Evolutionary conservation across 1,284 basidiomycete species (phyloP).

Genomic region (Ustilago bromivora): DNA sequence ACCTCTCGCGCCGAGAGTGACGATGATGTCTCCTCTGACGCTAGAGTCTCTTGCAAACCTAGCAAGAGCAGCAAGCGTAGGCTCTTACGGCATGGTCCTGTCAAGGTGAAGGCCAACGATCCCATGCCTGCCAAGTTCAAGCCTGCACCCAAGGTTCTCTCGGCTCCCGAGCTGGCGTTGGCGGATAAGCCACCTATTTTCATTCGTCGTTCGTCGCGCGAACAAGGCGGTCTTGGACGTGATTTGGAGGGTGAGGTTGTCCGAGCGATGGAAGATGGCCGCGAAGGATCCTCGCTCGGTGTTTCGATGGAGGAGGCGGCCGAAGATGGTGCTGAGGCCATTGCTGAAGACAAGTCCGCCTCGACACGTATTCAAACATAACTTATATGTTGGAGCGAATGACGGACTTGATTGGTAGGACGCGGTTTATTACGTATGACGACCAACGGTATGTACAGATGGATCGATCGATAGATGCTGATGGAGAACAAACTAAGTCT

Average conservation of each 20-base stretch:
- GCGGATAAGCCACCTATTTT: constrained; percentile 50
- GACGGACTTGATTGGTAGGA: no score
- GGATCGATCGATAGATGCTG: no score
- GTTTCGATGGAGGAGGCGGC: constrained; percentile 31
- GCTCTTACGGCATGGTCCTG: constrained; percentile 32
- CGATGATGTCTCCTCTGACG: constrained; percentile 12
- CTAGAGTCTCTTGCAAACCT: constrained; percentile 5
- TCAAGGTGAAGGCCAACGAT: constrained; percentile 44
- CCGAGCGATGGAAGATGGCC: constrained; percentile 47
- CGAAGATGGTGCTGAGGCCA: constrained; percentile 9
- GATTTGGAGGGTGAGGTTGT: constrained; percentile 62
- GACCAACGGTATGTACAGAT: no score
- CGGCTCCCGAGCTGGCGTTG: constrained; percentile 41
- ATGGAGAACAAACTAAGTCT: no score
- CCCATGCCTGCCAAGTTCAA: constrained; percentile 30
- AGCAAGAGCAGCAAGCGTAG: constrained; percentile 41
- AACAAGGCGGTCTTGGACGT: constrained; percentile 62
- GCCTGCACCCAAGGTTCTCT: constrained; percentile 26
- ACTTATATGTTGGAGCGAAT: background rate
- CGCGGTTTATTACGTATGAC: no score
- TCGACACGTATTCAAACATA: constrained; percentile 18
- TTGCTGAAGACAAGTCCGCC: constrained; percentile 9
- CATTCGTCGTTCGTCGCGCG: constrained; percentile 56
- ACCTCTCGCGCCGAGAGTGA: constrained; percentile 30
- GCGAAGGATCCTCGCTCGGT: constrained; percentile 39